These are phyloP conservation scores for Atkinsonella hypoxylon DNA, from an alignment of 2,329 filamentous ascomycete genomes.

Conservation along the genomic window DNA sequence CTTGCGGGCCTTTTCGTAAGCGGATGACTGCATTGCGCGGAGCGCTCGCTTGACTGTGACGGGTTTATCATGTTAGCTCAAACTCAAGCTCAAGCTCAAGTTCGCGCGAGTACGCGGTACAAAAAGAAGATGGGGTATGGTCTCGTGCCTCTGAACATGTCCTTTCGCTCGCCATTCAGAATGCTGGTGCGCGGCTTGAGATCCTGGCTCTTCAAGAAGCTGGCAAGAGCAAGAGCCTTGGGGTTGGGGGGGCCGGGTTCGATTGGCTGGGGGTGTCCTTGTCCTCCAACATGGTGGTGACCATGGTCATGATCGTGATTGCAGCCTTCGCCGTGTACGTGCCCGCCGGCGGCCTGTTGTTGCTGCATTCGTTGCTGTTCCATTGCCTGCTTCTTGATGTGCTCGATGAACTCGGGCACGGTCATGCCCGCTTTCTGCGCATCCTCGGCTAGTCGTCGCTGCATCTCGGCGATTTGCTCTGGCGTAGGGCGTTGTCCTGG, in stretches of 20 bases:
- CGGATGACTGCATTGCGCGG: constrained; percentile 76
- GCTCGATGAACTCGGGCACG: constrained; percentile 71
- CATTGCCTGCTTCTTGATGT: constrained; percentile 45
- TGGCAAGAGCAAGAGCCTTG: constrained; percentile 75
- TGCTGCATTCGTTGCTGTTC: constrained; percentile 35
- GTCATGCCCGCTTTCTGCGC: constrained; percentile 76
- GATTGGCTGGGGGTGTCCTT: constrained; percentile 53
- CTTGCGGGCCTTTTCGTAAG: constrained; percentile 77
- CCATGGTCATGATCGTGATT: constrained; percentile 18
- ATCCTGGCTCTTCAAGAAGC: constrained; percentile 73
- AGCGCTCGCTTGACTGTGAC: constrained; percentile 90
- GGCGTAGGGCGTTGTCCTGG: constrained; percentile 49
- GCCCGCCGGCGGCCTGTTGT: constrained; percentile 5
- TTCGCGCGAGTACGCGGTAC: not conserved
- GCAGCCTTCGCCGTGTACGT: constrained; percentile 13
- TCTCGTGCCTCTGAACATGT: constrained; percentile 81
- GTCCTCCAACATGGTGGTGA: constrained; percentile 16
- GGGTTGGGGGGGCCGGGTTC: constrained; percentile 75
- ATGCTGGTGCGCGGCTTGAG: constrained; percentile 87
- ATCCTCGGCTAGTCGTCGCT: constrained; percentile 69
- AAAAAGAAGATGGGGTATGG: not conserved
- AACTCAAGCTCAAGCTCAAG: too few relatives aligned
- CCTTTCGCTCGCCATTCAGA: constrained; percentile 89
- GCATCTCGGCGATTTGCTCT: constrained; percentile 77
- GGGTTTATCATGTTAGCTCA: not conserved